These are phyloP conservation scores for Sicyos edulis DNA, from an alignment of 306 rosid genomes.

Conservation along the genomic window DNA sequence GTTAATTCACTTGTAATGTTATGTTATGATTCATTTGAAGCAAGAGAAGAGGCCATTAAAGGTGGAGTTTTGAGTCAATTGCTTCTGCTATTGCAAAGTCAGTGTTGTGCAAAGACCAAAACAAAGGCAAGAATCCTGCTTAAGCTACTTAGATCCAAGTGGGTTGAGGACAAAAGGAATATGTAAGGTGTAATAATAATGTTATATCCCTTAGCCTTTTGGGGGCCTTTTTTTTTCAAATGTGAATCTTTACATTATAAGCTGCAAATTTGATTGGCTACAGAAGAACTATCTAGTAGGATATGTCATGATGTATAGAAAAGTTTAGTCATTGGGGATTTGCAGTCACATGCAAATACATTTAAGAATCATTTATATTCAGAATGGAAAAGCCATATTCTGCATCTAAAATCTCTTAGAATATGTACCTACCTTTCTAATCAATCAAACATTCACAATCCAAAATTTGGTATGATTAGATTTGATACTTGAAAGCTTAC, in stretches of 20 bases:
- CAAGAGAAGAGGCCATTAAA: constrained; percentile 59
- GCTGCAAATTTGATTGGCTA: constrained; percentile 2
- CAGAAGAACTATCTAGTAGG: not conserved
- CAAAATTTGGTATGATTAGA: constrained; percentile 14
- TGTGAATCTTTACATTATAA: not conserved
- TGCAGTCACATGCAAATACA: constrained; percentile 19
- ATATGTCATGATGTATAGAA: constrained; percentile 12
- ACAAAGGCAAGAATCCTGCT: constrained; percentile 69
- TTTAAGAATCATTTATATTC: constrained; percentile 3
- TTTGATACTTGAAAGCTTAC: not conserved
- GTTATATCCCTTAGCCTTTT: constrained; percentile 5
- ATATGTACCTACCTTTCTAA: not conserved
- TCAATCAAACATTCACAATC: constrained; percentile 3
- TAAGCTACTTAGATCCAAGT: constrained; percentile 63
- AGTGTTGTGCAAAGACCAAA: constrained; percentile 51
- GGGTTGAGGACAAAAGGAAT: constrained; percentile 42
- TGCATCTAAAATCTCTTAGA: not conserved
- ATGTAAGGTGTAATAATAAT: constrained; percentile 14
- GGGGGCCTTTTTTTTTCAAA: constrained; percentile 1
- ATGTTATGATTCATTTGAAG: constrained; percentile 41
- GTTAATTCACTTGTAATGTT: constrained; percentile 43
- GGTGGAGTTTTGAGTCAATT: constrained; percentile 58
- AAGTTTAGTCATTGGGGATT: constrained; percentile 3
- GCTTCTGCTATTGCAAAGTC: constrained; percentile 71
- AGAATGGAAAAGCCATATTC: constrained; percentile 7